Evolutionary conservation across 2,329 filamentous ascomycete genomes (phyloP).

Genomic region (Dothideomycetidae sp.): DNA sequence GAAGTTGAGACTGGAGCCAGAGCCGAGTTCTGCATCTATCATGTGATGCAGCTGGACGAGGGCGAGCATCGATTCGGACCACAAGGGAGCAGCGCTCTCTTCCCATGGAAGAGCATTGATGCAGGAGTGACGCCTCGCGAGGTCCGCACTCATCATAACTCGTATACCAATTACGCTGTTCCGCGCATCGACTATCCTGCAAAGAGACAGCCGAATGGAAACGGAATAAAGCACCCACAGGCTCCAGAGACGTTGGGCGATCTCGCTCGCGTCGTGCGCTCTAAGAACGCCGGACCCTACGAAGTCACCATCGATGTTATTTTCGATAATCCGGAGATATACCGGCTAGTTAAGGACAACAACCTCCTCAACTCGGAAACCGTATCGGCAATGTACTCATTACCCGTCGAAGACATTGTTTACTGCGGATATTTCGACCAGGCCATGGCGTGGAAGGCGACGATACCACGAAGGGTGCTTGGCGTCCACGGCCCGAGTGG

Average conservation of each 20-base stretch:
- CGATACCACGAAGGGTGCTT: no score
- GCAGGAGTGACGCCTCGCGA: neutral
- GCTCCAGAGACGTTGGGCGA: neutral
- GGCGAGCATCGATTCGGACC: no score
- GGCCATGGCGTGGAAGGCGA: constrained; percentile 35
- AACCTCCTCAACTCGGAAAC: neutral
- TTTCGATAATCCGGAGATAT: constrained; percentile 27
- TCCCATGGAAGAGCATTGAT: neutral
- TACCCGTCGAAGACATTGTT: constrained; percentile 20
- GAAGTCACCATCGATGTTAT: constrained; percentile 41
- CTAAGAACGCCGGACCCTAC: constrained; percentile 39
- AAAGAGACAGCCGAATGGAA: no score
- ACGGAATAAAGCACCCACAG: no score
- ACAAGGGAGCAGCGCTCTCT: neutral
- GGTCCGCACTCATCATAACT: neutral
- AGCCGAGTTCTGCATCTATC: neutral
- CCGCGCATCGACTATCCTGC: neutral
- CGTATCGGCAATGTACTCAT: constrained; percentile 19
- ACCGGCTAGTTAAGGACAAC: constrained; percentile 16
- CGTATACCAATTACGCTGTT: neutral
- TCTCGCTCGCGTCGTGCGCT: constrained; percentile 20
- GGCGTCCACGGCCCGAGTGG: no score
- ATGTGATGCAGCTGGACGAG: neutral
- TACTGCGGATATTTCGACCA: constrained; percentile 29
- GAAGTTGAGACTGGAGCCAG: neutral